Evolutionary conservation across 2,329 filamentous ascomycete species (phyloP).

Genomic region (Colletotrichum sp.): DNA sequence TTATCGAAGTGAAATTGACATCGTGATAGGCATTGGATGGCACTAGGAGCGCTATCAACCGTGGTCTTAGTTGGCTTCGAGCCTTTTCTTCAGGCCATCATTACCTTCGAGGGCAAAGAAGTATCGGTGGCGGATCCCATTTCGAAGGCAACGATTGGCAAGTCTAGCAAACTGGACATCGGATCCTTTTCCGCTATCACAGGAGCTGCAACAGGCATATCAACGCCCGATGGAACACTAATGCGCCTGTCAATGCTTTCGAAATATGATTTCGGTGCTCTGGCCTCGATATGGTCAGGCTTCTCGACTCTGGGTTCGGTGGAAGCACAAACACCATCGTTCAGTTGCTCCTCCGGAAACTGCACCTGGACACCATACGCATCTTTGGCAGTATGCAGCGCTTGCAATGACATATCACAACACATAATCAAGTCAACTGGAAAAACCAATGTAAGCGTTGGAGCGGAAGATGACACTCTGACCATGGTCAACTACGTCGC

Average conservation of each 20-base stretch:
- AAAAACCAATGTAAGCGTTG: accelerated
- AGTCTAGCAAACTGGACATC: background rate
- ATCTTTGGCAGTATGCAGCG: background rate
- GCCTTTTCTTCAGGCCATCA: background rate
- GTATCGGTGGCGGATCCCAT: background rate
- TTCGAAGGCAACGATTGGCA: background rate
- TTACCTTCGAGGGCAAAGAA: background rate
- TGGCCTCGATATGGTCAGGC: background rate
- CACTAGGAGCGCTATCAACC: background rate
- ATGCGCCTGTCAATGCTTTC: background rate
- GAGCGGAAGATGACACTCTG: background rate
- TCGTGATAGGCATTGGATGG: background rate
- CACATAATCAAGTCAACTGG: background rate
- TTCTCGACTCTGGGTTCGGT: background rate
- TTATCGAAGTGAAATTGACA: too few relatives aligned
- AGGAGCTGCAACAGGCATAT: background rate
- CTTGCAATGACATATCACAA: background rate
- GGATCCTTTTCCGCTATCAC: background rate
- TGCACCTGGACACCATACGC: background rate
- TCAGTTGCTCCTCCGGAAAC: background rate
- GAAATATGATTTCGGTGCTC: background rate
- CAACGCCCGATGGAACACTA: background rate
- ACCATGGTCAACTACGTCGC: background rate
- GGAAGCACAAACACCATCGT: background rate
- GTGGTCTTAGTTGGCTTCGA: background rate